These are phyloP conservation scores for Talaromyces verruculosus DNA, from an alignment of 2,329 filamentous ascomycete species.

Conservation along the genomic window DNA sequence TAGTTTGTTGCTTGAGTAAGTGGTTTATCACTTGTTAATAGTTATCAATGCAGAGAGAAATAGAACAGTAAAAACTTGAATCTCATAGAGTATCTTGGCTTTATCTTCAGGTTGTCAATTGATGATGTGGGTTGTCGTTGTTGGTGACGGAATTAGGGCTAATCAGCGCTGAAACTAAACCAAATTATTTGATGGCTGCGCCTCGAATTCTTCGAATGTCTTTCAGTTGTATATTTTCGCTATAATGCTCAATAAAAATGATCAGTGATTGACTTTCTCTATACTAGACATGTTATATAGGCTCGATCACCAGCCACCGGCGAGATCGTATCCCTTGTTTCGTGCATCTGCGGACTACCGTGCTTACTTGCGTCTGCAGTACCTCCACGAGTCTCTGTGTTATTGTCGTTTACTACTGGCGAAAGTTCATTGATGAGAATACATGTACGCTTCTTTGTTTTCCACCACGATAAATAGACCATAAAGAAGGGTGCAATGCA, in stretches of 20 bases:
- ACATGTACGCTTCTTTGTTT: not conserved
- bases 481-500: not conserved
- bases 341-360: not conserved
- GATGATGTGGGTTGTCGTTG: not conserved
- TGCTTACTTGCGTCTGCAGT: not conserved
- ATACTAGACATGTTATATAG: not conserved
- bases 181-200: too few relatives aligned
- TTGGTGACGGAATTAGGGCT: not conserved
- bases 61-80: too few relatives aligned
- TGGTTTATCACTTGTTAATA: too few relatives aligned
- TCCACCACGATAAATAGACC: not conserved
- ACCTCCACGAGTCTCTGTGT: not conserved
- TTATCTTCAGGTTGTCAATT: not conserved
- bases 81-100: not conserved
- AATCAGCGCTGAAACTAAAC: too few relatives aligned
- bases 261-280: not conserved
- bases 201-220: too few relatives aligned
- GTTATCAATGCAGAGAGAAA: too few relatives aligned
- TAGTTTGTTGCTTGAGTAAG: too few relatives aligned
- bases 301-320: not conserved
- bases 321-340: slow-evolving; percentile 18
- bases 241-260: too few relatives aligned
- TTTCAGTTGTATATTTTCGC: too few relatives aligned
- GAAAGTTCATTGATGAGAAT: too few relatives aligned
- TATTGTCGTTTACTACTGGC: not conserved